These are phyloP conservation scores for Wallacemonas sp. DNA, from an alignment of 208 protist species.

Conservation along the genomic window DNA sequence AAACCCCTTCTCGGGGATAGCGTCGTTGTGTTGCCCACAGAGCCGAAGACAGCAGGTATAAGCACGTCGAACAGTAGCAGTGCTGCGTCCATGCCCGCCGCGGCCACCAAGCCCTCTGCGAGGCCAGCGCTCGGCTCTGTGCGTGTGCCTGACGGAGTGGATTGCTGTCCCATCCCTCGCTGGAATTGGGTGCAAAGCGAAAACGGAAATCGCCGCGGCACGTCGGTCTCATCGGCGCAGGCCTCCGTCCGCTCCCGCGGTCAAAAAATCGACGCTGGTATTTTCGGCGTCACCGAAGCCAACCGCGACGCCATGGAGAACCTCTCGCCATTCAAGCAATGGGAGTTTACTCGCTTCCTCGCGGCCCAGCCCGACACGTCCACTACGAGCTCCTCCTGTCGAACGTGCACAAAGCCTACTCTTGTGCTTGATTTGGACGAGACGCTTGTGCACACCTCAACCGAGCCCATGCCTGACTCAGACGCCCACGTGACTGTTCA, in stretches of 20 bases:
- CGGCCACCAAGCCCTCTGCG: background rate
- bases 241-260: background rate
- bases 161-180: conserved; percentile 9
- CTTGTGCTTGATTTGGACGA: conserved; percentile 61
- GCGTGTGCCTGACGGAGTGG: background rate
- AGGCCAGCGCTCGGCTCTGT: too few relatives aligned
- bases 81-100: background rate
- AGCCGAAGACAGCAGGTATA: background rate
- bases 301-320: conserved; percentile 20
- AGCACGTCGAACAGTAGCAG: too few relatives aligned
- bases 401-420: conserved; percentile 18
- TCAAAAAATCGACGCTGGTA: background rate
- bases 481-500: conserved; percentile 28
- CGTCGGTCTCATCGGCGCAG: background rate
- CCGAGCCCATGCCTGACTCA: conserved; percentile 30
- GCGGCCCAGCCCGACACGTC: background rate
- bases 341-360: conserved; percentile 38
- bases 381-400: background rate
- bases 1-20: background rate
- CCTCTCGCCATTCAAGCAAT: conserved; percentile 39
- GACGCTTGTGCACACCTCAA: conserved; percentile 51
- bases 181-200: conserved; percentile 10
- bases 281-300: conserved; percentile 7
- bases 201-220: background rate
- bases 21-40: background rate